These are phyloP conservation scores for Vanilla planifolia DNA, from an alignment of 106 monocot species.

Conservation along the genomic window DNA sequence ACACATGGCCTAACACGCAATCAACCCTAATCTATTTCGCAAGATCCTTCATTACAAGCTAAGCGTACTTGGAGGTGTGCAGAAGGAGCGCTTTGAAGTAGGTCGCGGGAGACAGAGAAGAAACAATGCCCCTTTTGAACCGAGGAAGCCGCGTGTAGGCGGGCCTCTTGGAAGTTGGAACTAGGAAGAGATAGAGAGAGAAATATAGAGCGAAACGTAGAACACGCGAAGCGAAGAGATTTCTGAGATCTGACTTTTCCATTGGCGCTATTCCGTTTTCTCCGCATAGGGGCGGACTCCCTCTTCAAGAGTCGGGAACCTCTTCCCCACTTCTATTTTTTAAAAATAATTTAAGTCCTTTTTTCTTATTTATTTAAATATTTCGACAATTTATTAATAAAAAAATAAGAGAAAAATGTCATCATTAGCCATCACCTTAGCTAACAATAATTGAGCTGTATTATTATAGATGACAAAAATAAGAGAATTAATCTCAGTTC, in stretches of 20 bases:
- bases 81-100: no score
- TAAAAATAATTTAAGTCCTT: no score
- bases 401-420: no score
- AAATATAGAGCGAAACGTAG: background rate
- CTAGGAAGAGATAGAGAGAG: no score
- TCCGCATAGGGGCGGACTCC: background rate
- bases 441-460: no score
- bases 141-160: background rate
- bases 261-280: conserved; percentile 7
- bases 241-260: conserved; percentile 1
- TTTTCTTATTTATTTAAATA: no score
- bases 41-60: background rate
- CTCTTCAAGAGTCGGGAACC: no score
- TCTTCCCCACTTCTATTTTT: no score
- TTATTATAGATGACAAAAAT: no score
- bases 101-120: background rate
- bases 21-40: background rate
- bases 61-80: background rate
- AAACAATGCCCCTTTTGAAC: background rate
- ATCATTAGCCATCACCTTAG: no score
- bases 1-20: background rate
- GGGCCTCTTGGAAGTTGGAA: background rate
- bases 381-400: no score
- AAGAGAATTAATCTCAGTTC: no score
- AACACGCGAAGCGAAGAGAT: background rate